phyloP scores from a whole-genome alignment of 2,329 filamentous ascomycete genomes.

The Verticillium albo-atrum region DNA sequence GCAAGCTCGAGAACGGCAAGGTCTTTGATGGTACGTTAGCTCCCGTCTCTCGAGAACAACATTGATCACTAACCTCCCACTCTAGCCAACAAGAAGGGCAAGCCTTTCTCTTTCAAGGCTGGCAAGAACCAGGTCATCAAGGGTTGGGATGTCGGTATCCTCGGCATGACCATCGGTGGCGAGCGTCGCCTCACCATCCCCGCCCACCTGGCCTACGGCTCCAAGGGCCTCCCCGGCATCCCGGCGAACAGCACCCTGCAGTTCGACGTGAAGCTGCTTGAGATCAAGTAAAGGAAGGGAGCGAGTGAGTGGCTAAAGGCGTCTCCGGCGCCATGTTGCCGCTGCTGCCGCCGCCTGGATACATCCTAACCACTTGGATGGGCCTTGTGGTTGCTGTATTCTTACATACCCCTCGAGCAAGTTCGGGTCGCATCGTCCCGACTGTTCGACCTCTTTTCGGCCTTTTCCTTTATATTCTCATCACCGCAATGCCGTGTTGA shows the following conservation, averaged over 20 bases:
- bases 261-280: conserved; percentile 86
- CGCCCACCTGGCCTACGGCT: conserved; percentile 83
- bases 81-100: conserved; percentile 94
- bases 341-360: background rate
- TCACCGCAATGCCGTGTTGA: conserved; percentile 28
- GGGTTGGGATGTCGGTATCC: conserved; percentile 94
- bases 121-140: conserved; percentile 96
- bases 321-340: background rate
- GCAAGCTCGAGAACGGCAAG: conserved; percentile 92
- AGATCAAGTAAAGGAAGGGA: conserved; percentile 63
- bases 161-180: conserved; percentile 87
- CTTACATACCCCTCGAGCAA: conserved; percentile 1
- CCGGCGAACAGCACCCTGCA: conserved; percentile 85
- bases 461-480: background rate
- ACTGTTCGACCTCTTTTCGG: background rate
- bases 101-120: conserved; percentile 94
- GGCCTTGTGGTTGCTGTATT: background rate
- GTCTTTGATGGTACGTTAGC: conserved; percentile 78
- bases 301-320: background rate
- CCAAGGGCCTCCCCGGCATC: conserved; percentile 75
- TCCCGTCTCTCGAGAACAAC: conserved; percentile 41
- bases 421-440: background rate
- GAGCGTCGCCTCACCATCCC: conserved; percentile 93
- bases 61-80: background rate
- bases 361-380: background rate